Conservation (phyloP, 2,329 filamentous ascomycete species). For the Fusarium staphyleae region DNA sequence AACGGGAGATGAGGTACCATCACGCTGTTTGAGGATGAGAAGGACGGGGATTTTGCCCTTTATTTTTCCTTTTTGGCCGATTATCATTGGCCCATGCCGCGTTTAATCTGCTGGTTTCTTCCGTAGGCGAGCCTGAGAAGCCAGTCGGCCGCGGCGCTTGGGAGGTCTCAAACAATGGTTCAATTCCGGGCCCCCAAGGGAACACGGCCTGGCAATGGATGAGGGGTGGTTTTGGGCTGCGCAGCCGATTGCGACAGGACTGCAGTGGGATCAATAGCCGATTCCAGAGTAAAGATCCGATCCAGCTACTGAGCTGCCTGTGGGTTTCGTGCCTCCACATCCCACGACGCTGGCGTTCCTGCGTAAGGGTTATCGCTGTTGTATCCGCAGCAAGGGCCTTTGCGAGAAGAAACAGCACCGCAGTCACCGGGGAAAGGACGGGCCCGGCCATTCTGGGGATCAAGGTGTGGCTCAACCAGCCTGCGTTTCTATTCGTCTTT, state of each 20-base stretch:
- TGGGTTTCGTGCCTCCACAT: conserved; percentile 36
- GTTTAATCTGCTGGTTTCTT: conserved; percentile 16
- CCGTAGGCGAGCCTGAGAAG: background rate
- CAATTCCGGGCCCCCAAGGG: conserved; percentile 11
- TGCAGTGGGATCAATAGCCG: conserved; percentile 26
- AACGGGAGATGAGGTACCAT: conserved; percentile 33
- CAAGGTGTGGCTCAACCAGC: conserved; percentile 16
- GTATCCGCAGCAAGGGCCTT: conserved; percentile 28
- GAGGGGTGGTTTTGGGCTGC: conserved; percentile 30
- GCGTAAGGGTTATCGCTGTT: conserved; percentile 43
- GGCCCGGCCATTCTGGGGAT: conserved; percentile 10
- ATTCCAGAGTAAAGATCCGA: conserved; percentile 41
- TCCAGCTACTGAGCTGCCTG: conserved; percentile 36
- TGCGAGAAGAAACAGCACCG: conserved; percentile 9
- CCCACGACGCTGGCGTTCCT: conserved; percentile 41
- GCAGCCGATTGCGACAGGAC: conserved; percentile 31
- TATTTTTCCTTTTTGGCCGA: conserved; percentile 7
- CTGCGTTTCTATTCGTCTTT: conserved; percentile 1
- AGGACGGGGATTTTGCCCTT: conserved; percentile 16
- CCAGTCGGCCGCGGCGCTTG: conserved; percentile 15
- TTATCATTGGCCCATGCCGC: conserved; percentile 19
- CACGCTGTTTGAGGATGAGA: conserved; percentile 12
- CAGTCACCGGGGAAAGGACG: conserved; percentile 14
- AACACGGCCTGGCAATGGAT: conserved; percentile 19
- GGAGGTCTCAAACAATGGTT: conserved; percentile 34